Base-by-base conservation (phyloP, 331 rosid genomes). In the Pyrus hybrid region DNA sequence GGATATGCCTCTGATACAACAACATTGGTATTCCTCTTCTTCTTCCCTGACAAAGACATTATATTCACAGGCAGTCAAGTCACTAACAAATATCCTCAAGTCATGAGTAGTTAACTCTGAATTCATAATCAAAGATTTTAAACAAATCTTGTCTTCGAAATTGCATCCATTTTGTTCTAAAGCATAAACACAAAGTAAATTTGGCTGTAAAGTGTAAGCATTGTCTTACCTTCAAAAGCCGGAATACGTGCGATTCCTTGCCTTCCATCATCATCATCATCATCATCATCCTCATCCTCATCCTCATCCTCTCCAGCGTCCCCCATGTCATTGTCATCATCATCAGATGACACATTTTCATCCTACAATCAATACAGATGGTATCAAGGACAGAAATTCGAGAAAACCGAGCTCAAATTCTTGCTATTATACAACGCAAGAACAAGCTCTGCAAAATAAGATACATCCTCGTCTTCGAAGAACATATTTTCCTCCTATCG, bases 271-370 rank as follows among this genome's bases (percentile, higher is more conserved):
- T 80, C 89, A 37, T 88, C 86, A 53, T 79, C 85, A 57, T 83
- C 53, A 45, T 45, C 16, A 0, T 45, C 86, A 75, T 71, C 72
- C 72, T 86, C 86, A 4, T 79, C 88, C 23, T 75, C 81, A 74
- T 5, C 25, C n/a, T 22, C 81, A 78, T 60, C 81, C 32, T 33
- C 83, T 54, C 76, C 79, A 58, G 54, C 45, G 35, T 71, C 35
- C 70, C 64, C 58, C 29, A 76, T 83, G 25, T 70, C 93, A 20
- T 81, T 41, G 9, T 91, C 96, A 20, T 93, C 93, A 61, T 94
- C 99, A 62, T 94, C 99, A 22, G 99, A 94, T 41, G 80, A 80
- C 53, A 94, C 77, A 81, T 87, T 64, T 83, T 94, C 99, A 71
- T 94, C 99, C 99, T 94, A 80, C 32, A 85, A 85, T 53, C 60